Conservation (phyloP, 225 moss, liverwort and hornwort species). For the Bryum argenteum region DNA sequence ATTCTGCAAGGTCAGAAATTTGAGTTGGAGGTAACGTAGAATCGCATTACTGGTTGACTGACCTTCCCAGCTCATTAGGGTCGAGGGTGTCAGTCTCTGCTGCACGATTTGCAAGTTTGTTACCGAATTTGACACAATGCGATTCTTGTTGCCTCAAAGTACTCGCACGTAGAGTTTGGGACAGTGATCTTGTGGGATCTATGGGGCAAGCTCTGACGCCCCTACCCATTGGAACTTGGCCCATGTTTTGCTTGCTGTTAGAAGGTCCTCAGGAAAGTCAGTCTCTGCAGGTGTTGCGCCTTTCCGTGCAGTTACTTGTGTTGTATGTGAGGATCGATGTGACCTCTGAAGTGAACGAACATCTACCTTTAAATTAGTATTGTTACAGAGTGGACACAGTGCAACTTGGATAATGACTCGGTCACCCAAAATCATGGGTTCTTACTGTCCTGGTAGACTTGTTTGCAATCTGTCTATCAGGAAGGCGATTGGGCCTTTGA, state of each 20-base stretch:
- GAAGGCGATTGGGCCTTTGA: no score
- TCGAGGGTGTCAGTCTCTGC: constrained; percentile 12
- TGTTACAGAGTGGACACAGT: neutral
- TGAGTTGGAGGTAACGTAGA: constrained; percentile 20
- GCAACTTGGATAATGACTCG: neutral
- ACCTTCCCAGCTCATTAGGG: constrained; percentile 6
- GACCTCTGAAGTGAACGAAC: constrained; percentile 1
- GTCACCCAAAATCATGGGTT: neutral
- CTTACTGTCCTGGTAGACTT: neutral
- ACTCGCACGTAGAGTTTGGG: neutral
- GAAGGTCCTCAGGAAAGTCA: neutral
- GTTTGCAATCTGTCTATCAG: neutral
- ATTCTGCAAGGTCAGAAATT: constrained; percentile 7
- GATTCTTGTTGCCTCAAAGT: neutral
- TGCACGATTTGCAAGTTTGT: neutral
- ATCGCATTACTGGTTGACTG: constrained; percentile 14
- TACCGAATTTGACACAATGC: neutral
- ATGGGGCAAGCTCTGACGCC: constrained; percentile 14
- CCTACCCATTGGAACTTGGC: neutral
- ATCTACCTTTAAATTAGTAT: neutral
- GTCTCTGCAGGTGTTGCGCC: neutral
- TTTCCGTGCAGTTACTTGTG: neutral
- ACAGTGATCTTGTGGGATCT: neutral
- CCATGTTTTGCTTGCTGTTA: constrained; percentile 11
- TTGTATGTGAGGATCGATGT: neutral